Percentiles rank a stretch among this genome's conserved stretches.
phyloP scores from a whole-genome alignment of 2,329 filamentous ascomycete genomes.

The Sordariomycetes sp. region DNA sequence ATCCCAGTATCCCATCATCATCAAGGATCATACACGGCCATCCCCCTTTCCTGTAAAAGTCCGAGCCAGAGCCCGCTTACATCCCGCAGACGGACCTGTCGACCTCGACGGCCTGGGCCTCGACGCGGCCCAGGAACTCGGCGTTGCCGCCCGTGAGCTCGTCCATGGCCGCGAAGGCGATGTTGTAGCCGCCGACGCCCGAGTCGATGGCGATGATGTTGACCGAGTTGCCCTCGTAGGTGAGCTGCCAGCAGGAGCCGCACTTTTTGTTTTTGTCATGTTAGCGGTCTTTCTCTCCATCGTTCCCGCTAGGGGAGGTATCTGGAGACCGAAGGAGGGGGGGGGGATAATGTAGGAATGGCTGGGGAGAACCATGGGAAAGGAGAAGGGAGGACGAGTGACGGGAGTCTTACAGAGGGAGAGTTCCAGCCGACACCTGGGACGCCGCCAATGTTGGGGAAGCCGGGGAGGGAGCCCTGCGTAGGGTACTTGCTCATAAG shows the following conservation, averaged over 20 bases:
- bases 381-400: background rate
- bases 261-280: conserved; percentile 23
- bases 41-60: background rate
- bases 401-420: conserved; percentile 14
- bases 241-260: conserved; percentile 44
- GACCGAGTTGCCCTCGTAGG: conserved; percentile 35
- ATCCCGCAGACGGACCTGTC: conserved; percentile 27
- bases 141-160: conserved; percentile 38
- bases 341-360: no score
- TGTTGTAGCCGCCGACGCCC: conserved; percentile 37
- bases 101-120: conserved; percentile 32
- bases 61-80: conserved; percentile 6
- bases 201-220: conserved; percentile 42
- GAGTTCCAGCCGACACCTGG: conserved; percentile 43
- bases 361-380: no score
- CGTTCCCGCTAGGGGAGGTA: background rate
- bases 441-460: conserved; percentile 42
- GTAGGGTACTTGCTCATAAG: conserved; percentile 47
- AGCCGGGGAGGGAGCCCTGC: conserved; percentile 34
- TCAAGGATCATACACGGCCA: background rate
- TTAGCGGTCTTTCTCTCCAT: background rate
- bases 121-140: conserved; percentile 33
- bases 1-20: background rate
- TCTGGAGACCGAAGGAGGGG: background rate
- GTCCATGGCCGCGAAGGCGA: conserved; percentile 42